Percentiles rank a stretch among this genome's conserved stretches.
Evolutionary conservation across 192 early-diverging fungal species (phyloP).

Genomic region (Coemansia sp.): DNA sequence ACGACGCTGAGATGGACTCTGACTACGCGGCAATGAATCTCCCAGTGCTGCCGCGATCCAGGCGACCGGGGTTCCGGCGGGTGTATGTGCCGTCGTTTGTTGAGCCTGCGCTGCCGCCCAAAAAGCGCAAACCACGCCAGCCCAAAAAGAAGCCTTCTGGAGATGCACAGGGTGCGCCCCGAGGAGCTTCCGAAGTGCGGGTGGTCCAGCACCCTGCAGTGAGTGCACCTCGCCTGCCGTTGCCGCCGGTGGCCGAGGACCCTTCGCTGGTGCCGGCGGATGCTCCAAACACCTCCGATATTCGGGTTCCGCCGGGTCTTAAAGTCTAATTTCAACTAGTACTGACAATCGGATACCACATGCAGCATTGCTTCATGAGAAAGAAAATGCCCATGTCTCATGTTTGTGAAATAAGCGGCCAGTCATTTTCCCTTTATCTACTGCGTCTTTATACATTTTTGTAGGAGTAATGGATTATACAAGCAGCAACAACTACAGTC

Average conservation of each 20-base stretch:
- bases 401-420: neutral
- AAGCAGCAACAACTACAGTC: conserved; percentile 8
- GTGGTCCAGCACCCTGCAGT: too few relatives aligned
- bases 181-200: too few relatives aligned
- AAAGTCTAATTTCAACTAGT: conserved; percentile 2
- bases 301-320: too few relatives aligned
- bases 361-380: too few relatives aligned
- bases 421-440: neutral
- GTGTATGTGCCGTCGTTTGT: conserved; percentile 36
- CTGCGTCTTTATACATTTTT: neutral
- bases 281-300: too few relatives aligned
- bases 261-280: too few relatives aligned
- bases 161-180: neutral
- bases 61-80: conserved; percentile 21
- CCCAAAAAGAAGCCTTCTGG: conserved; percentile 27
- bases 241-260: too few relatives aligned
- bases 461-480: conserved; percentile 6
- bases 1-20: conserved; percentile 44
- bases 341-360: conserved; percentile 2
- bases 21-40: conserved; percentile 47
- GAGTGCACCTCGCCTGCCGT: too few relatives aligned
- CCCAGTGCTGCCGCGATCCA: conserved; percentile 42
- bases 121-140: conserved; percentile 50
- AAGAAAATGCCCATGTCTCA: too few relatives aligned
- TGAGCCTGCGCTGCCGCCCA: conserved; percentile 18